Evolutionary conservation across 495 filamentous ascomycete species (phyloP).

Genomic region (Hyaloscypha hepaticicola): DNA sequence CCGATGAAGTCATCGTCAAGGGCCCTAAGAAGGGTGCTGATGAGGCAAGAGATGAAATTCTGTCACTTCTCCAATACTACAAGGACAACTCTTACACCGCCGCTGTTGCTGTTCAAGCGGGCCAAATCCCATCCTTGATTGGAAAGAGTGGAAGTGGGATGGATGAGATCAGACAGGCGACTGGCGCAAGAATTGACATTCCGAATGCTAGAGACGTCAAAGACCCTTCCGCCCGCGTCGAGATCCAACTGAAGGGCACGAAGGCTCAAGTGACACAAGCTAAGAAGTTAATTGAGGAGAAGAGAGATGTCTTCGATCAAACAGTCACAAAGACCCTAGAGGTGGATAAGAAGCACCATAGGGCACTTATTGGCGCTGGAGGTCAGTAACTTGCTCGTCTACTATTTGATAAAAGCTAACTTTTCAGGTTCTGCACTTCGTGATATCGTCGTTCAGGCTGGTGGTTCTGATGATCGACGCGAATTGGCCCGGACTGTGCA

Average conservation of each 20-base stretch:
- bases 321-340: slow-evolving; percentile 79
- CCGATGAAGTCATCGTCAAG: slow-evolving; percentile 88
- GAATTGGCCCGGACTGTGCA: slow-evolving; percentile 82
- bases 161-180: slow-evolving; percentile 80
- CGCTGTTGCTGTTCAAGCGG: slow-evolving; percentile 79
- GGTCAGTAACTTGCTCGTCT: slow-evolving; percentile 55
- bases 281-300: slow-evolving; percentile 83
- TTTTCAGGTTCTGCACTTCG: slow-evolving; percentile 77
- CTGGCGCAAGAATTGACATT: slow-evolving; percentile 86
- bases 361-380: slow-evolving; percentile 80
- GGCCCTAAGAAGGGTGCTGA: slow-evolving; percentile 91
- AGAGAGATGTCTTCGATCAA: slow-evolving; percentile 79
- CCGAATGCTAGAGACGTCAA: slow-evolving; percentile 54
- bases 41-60: slow-evolving; percentile 83
- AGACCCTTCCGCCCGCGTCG: slow-evolving; percentile 61
- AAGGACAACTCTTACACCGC: slow-evolving; percentile 78
- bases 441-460: slow-evolving; percentile 81
- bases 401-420: slow-evolving; percentile 35
- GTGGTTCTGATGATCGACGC: slow-evolving; percentile 80
- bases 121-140: slow-evolving; percentile 85
- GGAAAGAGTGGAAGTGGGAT: slow-evolving; percentile 85
- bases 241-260: slow-evolving; percentile 87
- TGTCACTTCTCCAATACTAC: slow-evolving; percentile 80
- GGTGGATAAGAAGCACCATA: slow-evolving; percentile 89
- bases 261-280: slow-evolving; percentile 87